Evolutionary conservation across 1,139 yeast species (phyloP), one percentile per base, ranked within the genome.

Genomic region (Suhomyces kunorum): DNA sequence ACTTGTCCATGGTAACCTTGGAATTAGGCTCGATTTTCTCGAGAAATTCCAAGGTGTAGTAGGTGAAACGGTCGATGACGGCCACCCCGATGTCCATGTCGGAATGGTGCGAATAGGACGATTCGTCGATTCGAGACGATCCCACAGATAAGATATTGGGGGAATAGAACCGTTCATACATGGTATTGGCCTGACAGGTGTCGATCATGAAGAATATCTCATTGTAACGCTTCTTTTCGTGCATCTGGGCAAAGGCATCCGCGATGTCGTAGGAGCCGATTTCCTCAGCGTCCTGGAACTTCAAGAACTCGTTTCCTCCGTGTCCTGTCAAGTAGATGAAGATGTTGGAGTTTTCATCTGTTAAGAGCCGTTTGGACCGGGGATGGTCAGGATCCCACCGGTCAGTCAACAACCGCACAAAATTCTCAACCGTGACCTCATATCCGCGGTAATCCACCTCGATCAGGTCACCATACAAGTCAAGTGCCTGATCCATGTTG

Each of bases 251-350:
- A 66, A 92, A 88, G 2, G 98, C 98, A 64, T 92, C 96, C 0
- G 98, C 98, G 49, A 92, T 78, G 63, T 92, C 99, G 66, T 87
- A 84, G 11, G 96, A 84, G 2, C 96, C 90, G 43, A 92, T 89
- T 59, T 92, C 98, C 61, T 94, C 98, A 3, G 98, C 97, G 59
- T 92, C 99, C 64, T 92, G 99, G 63, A 92, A 92, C 64, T 92
- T 92, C 53, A 94, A 76, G 62, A 92, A 92, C 63, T 92, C 98
- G 56, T 90, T 89, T 39, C 99, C 99, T 12, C 99, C 99, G 63
- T 92, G 99, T 12, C 99, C 99, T 1, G 98, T 94, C 81, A 92
- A 76, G 62, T 94, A 92, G 28, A 92, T 86, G 62, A 92, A 87
- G 36, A 92, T 88, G 60, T 92, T 92, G 15, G 96, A 87, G 58